phyloP scores from a whole-genome alignment of 805 yeast species.

The Ogataea nitratoaversa region DNA sequence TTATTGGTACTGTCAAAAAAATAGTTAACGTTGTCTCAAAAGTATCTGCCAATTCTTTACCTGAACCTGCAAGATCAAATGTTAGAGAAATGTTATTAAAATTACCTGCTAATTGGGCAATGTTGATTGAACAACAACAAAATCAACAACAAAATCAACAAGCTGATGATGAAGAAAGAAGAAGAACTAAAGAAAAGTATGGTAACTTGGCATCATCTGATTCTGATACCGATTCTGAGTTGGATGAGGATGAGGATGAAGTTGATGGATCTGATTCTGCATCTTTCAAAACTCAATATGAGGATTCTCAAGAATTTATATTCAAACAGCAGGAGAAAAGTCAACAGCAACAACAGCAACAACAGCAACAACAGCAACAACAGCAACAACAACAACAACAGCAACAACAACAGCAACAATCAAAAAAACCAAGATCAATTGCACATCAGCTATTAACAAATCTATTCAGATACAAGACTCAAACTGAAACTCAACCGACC shows the following conservation, averaged over 20 bases:
- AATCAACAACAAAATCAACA: conserved; percentile 7
- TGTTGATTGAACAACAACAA: conserved; percentile 25
- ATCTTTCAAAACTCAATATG: conserved; percentile 13
- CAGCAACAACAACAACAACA: conserved; percentile 8
- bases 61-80: conserved; percentile 73
- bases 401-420: not conserved
- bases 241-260: conserved; percentile 8
- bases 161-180: not conserved
- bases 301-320: conserved; percentile 18
- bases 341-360: conserved; percentile 4
- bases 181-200: too few species aligned
- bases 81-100: conserved; percentile 75
- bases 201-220: conserved; percentile 11
- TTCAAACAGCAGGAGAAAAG: not conserved
- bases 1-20: conserved; percentile 83
- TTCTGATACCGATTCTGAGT: conserved; percentile 4
- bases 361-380: conserved; percentile 6
- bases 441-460: conserved; percentile 27
- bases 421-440: conserved; percentile 11
- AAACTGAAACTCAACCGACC: not conserved
- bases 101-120: conserved; percentile 72
- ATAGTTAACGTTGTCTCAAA: conserved; percentile 82
- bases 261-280: conserved; percentile 8
- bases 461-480: conserved; percentile 23
- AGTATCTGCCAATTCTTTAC: conserved; percentile 70